Evolutionary conservation across 2,329 filamentous ascomycete genomes (phyloP).

Genomic region (Fusarium citri): DNA sequence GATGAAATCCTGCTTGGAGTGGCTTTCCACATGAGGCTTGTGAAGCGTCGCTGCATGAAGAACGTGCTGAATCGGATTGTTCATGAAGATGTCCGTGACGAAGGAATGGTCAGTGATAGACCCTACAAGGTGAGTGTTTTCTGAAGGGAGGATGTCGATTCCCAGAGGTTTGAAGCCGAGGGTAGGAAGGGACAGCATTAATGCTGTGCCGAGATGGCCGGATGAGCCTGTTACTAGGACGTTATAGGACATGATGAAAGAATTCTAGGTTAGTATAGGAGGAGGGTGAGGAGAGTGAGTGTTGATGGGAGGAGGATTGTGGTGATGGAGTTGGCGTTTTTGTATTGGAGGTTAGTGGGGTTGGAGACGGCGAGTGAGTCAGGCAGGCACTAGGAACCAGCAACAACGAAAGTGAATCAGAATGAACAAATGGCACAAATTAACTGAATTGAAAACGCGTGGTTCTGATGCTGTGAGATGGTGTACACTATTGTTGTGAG

Average conservation of each 20-base stretch:
- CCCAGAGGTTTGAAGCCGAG: constrained; percentile 57
- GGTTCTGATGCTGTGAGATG: constrained; percentile 19
- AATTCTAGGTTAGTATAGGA: background rate
- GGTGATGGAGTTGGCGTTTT: constrained; percentile 15
- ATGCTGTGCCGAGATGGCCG: constrained; percentile 59
- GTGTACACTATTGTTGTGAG: constrained; percentile 9
- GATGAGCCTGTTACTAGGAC: constrained; percentile 61
- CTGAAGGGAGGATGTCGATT: constrained; percentile 56
- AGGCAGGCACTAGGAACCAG: constrained; percentile 20
- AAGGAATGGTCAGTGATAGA: constrained; percentile 53
- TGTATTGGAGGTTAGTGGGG: constrained; percentile 34
- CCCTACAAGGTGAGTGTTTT: constrained; percentile 52
- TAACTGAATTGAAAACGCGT: background rate
- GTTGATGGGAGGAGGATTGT: background rate
- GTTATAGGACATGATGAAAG: constrained; percentile 37
- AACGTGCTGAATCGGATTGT: constrained; percentile 54
- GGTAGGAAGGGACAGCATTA: constrained; percentile 57
- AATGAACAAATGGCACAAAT: background rate
- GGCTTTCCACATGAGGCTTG: constrained; percentile 60
- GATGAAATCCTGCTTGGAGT: constrained; percentile 58
- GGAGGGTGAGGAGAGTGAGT: background rate
- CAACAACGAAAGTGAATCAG: background rate
- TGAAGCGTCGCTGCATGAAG: constrained; percentile 60
- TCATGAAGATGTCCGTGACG: constrained; percentile 48
- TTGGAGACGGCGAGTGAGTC: constrained; percentile 31